A percentile compares a stretch with the other conserved stretches of the same genome.
Evolutionary conservation across 2,329 filamentous ascomycete species (phyloP).

Genomic region (Alternaria infectoria): DNA sequence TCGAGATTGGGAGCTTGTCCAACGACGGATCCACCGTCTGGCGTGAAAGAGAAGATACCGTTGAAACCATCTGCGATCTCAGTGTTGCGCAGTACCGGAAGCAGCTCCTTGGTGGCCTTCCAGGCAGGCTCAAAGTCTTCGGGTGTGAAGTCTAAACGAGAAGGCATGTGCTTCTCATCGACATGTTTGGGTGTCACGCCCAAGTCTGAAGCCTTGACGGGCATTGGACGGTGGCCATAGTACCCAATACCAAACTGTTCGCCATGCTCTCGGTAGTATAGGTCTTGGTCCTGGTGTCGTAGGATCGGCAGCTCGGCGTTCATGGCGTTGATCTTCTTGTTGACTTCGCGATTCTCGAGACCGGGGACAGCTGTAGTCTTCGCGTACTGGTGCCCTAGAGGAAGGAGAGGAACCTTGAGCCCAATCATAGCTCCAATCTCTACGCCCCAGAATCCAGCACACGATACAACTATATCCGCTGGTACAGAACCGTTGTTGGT

Average conservation of each 20-base stretch:
- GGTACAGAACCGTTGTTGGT: slow-evolving; percentile 58
- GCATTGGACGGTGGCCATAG: slow-evolving; percentile 68
- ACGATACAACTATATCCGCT: slow-evolving; percentile 68
- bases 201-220: slow-evolving; percentile 62
- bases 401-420: slow-evolving; percentile 63
- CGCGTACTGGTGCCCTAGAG: slow-evolving; percentile 68
- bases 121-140: slow-evolving; percentile 68
- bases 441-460: slow-evolving; percentile 71
- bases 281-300: slow-evolving; percentile 67
- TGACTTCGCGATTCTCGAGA: slow-evolving; percentile 50
- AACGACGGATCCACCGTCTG: slow-evolving; percentile 66
- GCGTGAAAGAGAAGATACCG: slow-evolving; percentile 70
- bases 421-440: slow-evolving; percentile 68
- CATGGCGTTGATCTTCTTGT: slow-evolving; percentile 54
- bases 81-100: slow-evolving; percentile 59
- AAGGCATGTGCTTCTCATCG: slow-evolving; percentile 68
- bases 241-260: slow-evolving; percentile 68
- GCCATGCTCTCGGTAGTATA: slow-evolving; percentile 70
- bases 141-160: slow-evolving; percentile 64
- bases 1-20: slow-evolving; percentile 65
- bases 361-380: slow-evolving; percentile 64
- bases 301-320: slow-evolving; percentile 63
- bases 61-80: slow-evolving; percentile 68
- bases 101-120: slow-evolving; percentile 61
- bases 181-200: slow-evolving; percentile 62